Conservation (phyloP, 148 eudicot species). For the Gaultheria prostrata region DNA sequence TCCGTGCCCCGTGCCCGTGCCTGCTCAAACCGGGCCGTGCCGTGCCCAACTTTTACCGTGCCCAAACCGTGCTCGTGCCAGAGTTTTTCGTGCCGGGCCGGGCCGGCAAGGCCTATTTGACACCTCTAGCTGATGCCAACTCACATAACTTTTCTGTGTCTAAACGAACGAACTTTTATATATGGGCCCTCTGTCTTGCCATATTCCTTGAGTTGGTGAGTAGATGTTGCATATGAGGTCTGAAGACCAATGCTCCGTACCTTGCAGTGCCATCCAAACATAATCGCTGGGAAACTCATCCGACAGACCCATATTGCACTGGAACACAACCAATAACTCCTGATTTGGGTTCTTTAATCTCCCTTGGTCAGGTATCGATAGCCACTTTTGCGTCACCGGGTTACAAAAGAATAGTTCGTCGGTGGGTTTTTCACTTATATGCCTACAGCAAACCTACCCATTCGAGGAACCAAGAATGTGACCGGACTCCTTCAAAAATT, state of each 20-base stretch:
- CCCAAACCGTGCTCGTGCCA: too few species aligned
- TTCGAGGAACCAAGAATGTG: neutral
- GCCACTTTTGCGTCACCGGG: neutral
- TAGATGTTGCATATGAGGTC: neutral
- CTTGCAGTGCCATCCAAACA: neutral
- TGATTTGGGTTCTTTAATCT: neutral
- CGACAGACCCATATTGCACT: neutral
- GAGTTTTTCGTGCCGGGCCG: too few species aligned
- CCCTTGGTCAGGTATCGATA: neutral
- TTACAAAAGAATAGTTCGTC: neutral
- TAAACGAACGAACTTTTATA: conserved; percentile 52
- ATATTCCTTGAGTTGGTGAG: neutral
- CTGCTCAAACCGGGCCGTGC: too few species aligned
- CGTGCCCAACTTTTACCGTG: too few species aligned
- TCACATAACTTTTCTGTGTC: conserved; percentile 70
- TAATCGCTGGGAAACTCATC: neutral
- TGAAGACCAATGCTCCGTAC: neutral
- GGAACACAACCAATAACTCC: neutral
- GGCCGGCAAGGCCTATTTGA: too few species aligned
- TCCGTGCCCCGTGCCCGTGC: too few species aligned
- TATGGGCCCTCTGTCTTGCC: neutral
- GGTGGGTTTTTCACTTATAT: neutral
- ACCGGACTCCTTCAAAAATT: neutral
- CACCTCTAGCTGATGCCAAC: conserved; percentile 34
- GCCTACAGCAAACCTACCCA: neutral